A percentile compares a stretch with the other conserved stretches of the same genome.
Evolutionary conservation across 495 filamentous ascomycete species (phyloP).

Genomic region (Xylaria palmicola): DNA sequence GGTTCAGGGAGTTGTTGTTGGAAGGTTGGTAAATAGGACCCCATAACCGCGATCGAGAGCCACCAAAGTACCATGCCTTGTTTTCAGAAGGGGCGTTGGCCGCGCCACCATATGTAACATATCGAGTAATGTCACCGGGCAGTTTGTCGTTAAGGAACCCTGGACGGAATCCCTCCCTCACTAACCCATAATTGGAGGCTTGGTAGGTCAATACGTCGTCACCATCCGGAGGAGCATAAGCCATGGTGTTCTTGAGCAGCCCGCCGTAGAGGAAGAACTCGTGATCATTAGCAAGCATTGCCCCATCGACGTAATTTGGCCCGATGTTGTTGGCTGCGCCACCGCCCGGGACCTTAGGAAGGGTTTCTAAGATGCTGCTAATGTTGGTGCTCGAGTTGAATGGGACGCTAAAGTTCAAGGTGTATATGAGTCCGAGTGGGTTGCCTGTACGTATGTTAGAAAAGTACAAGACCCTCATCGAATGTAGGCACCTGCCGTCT

Average conservation of each 20-base stretch:
- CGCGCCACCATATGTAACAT: slow-evolving; percentile 62
- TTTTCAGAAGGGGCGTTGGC: slow-evolving; percentile 70
- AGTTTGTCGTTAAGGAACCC: slow-evolving; percentile 42
- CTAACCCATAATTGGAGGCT: slow-evolving; percentile 48
- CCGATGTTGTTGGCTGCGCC: slow-evolving; percentile 54
- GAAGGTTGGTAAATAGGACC: slow-evolving; percentile 42
- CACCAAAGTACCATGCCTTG: slow-evolving; percentile 69
- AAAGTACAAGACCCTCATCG: slow-evolving; percentile 6
- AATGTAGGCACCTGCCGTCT: slow-evolving; percentile 37
- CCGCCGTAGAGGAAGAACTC: slow-evolving; percentile 59
- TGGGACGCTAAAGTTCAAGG: slow-evolving; percentile 56
- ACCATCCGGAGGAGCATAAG: slow-evolving; percentile 29
- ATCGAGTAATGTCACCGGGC: slow-evolving; percentile 53
- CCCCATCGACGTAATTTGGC: slow-evolving; percentile 61
- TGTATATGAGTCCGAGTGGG: slow-evolving; percentile 48
- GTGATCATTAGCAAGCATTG: slow-evolving; percentile 64
- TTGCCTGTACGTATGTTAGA: slow-evolving; percentile 37
- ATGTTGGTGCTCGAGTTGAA: slow-evolving; percentile 57
- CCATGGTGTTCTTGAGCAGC: slow-evolving; percentile 22
- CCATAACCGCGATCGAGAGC: slow-evolving; percentile 49
- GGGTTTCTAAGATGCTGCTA: slow-evolving; percentile 46
- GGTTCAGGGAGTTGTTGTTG: slow-evolving; percentile 33
- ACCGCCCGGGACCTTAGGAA: slow-evolving; percentile 43
- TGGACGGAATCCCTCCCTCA: slow-evolving; percentile 37
- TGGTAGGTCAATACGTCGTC: slow-evolving; percentile 50